Evolutionary conservation across 139 green algal species (phyloP).

Genomic region (Tetratostichococcus sp.): DNA sequence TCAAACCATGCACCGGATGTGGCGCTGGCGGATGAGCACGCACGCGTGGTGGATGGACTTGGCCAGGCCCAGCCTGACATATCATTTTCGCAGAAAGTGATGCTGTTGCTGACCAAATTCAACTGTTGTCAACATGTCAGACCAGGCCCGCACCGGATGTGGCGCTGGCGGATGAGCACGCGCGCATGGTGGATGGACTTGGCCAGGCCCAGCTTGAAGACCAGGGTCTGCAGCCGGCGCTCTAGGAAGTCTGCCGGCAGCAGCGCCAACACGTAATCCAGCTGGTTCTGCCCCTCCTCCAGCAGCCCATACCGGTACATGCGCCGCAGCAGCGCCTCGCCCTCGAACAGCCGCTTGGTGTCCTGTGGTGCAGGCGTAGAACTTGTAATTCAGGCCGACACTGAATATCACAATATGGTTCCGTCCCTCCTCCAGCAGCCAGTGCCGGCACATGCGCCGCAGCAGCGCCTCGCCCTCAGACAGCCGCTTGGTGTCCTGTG

Average conservation of each 20-base stretch:
- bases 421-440: constrained; percentile 91
- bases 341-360: constrained; percentile 89
- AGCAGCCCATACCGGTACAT: constrained; percentile 98
- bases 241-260: constrained; percentile 79
- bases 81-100: too few relatives aligned
- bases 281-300: constrained; percentile 93
- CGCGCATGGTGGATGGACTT: constrained; percentile 99
- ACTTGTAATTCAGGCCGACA: too few relatives aligned
- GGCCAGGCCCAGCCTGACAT: constrained; percentile 98
- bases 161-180: constrained; percentile 96
- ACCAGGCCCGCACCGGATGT: constrained; percentile 94
- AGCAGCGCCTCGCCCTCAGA: constrained; percentile 93
- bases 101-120: too few relatives aligned
- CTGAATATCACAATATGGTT: too few relatives aligned
- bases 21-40: constrained; percentile 96
- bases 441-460: constrained; percentile 95
- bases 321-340: constrained; percentile 86
- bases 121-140: too few relatives aligned
- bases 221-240: constrained; percentile 91
- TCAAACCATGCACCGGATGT: constrained; percentile 96
- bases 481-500: constrained; percentile 82
- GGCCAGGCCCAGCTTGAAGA: constrained; percentile 99
- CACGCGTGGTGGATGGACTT: constrained; percentile 99
- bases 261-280: constrained; percentile 99
- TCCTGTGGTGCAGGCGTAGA: too few relatives aligned